Conservation (phyloP, 495 filamentous ascomycete genomes). For the Hamigera avellanea region DNA sequence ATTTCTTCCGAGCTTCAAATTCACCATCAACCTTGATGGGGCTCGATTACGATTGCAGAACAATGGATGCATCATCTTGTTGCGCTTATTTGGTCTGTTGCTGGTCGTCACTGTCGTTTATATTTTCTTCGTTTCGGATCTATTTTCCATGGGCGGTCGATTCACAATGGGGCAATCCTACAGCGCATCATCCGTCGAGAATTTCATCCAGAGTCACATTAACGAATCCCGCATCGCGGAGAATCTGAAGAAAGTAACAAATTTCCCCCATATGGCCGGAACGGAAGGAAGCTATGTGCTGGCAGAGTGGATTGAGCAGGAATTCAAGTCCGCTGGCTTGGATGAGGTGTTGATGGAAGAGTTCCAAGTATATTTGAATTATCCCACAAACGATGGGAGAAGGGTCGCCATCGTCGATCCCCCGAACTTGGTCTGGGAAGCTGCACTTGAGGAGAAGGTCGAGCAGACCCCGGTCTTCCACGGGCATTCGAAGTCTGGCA, state of each 20-base stretch:
- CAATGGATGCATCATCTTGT: constrained; percentile 47
- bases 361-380: constrained; percentile 87
- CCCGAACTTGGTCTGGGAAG: constrained; percentile 59
- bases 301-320: constrained; percentile 66
- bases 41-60: constrained; percentile 17
- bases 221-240: constrained; percentile 57
- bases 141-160: constrained; percentile 46
- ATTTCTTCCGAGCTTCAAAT: constrained; percentile 31
- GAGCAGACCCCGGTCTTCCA: constrained; percentile 69
- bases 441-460: constrained; percentile 68
- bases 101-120: constrained; percentile 69
- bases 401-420: constrained; percentile 75
- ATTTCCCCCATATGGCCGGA: constrained; percentile 78
- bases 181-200: constrained; percentile 49
- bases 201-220: constrained; percentile 58
- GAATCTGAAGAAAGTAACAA: constrained; percentile 58
- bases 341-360: constrained; percentile 62
- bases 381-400: constrained; percentile 64
- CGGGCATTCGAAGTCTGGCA: constrained; percentile 77
- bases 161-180: constrained; percentile 32
- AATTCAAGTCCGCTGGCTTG: constrained; percentile 56
- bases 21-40: constrained; percentile 22
- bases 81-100: constrained; percentile 60
- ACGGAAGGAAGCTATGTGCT: constrained; percentile 79
- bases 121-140: constrained; percentile 68